These are phyloP conservation scores for Trichaptum fuscoviolaceum DNA, from an alignment of 768 basidiomycete species.

Conservation along the genomic window DNA sequence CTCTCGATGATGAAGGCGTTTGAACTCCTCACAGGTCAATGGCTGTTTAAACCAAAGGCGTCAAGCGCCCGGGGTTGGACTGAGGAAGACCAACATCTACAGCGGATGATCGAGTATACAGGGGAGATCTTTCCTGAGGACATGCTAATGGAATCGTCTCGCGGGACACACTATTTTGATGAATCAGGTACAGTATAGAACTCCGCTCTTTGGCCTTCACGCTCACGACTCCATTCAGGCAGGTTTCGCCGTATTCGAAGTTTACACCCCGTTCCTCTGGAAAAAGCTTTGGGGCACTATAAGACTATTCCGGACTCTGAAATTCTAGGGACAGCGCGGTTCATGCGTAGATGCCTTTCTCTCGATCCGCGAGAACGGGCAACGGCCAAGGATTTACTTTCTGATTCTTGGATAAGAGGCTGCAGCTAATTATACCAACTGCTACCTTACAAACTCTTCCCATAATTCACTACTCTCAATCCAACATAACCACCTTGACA, in stretches of 20 bases:
- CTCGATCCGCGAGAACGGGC: constrained; percentile 6
- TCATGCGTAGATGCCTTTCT: constrained; percentile 8
- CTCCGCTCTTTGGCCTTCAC: neutral
- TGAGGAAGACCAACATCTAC: neutral
- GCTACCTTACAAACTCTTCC: neutral
- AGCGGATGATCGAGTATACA: neutral
- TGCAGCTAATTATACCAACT: neutral
- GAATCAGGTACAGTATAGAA: neutral
- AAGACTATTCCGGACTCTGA: constrained; percentile 1
- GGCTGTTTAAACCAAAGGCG: neutral
- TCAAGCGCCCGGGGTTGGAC: neutral
- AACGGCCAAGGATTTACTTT: constrained; percentile 6
- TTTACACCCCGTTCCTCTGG: neutral
- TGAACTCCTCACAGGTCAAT: neutral
- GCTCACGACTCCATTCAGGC: neutral
- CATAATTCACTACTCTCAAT: no score
- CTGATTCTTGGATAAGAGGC: constrained; percentile 14
- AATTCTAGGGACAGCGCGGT: constrained; percentile 7
- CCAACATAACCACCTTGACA: no score
- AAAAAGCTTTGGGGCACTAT: neutral
- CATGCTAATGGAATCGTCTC: neutral
- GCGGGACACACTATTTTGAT: neutral
- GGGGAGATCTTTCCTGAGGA: neutral
- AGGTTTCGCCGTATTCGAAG: neutral
- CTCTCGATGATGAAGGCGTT: neutral